Conservation (phyloP, 768 basidiomycete genomes). For the Russula brevipes region DNA sequence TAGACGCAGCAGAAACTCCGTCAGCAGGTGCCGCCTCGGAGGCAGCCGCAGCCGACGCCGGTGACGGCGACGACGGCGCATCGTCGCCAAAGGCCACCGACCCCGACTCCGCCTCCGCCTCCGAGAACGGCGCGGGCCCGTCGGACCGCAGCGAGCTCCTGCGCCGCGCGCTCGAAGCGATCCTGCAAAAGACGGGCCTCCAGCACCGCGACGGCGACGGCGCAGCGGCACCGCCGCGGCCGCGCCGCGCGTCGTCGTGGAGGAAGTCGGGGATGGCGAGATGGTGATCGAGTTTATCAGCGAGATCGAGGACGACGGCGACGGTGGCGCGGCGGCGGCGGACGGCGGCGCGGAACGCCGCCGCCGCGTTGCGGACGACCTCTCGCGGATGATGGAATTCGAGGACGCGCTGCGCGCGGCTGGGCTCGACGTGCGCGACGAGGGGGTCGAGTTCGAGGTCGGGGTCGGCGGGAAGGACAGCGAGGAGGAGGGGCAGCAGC, state of each 20-base stretch:
- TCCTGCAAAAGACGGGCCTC: slow-evolving; percentile 10
- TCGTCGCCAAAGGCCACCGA: background rate
- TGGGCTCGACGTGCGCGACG: slow-evolving; percentile 45
- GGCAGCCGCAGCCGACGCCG: background rate
- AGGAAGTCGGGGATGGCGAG: slow-evolving; percentile 26
- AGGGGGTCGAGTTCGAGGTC: slow-evolving; percentile 27
- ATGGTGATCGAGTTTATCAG: slow-evolving; percentile 27
- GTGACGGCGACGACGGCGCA: background rate
- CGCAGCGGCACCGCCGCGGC: background rate
- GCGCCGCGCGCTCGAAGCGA: slow-evolving; percentile 22
- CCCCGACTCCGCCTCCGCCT: background rate
- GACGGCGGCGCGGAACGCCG: slow-evolving; percentile 11
- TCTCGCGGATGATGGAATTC: slow-evolving; percentile 37
- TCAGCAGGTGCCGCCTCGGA: background rate
- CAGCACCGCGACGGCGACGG: background rate
- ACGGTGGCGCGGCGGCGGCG: background rate
- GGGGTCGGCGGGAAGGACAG: background rate
- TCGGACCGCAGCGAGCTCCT: background rate
- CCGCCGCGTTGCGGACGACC: slow-evolving; percentile 23
- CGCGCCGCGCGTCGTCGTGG: slow-evolving; percentile 22
- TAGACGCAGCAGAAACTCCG: slow-evolving; percentile 10
- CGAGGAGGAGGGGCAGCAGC: slow-evolving; percentile 30
- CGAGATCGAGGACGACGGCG: slow-evolving; percentile 21
- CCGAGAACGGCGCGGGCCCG: background rate
- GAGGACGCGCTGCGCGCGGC: slow-evolving; percentile 49